A percentile compares a stretch with the other conserved stretches of the same genome.
Conservation (phyloP, 108 stramenopile species). For the Cyclostephanos tholiformis region DNA sequence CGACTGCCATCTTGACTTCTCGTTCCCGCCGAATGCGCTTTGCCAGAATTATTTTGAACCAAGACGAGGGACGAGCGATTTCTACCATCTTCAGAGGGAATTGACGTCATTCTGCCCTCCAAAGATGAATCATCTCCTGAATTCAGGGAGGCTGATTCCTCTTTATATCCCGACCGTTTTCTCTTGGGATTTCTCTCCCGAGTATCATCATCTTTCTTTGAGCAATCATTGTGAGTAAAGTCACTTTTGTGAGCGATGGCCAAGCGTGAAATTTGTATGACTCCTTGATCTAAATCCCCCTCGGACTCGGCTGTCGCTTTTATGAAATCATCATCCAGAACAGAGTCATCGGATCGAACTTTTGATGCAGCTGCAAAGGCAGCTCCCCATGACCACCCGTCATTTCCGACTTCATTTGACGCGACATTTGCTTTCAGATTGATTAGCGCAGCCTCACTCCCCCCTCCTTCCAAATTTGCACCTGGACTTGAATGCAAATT, state of each 20-base stretch:
- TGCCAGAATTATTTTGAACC: slow-evolving; percentile 49
- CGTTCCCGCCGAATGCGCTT: slow-evolving; percentile 59
- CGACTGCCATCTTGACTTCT: slow-evolving; percentile 50
- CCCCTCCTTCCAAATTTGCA: neutral
- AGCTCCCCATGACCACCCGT: slow-evolving; percentile 45
- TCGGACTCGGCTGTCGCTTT: slow-evolving; percentile 9
- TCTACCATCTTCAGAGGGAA: slow-evolving; percentile 26
- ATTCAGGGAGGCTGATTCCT: slow-evolving; percentile 1
- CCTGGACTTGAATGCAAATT: neutral
- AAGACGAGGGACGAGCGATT: slow-evolving; percentile 43
- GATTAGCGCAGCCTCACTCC: neutral
- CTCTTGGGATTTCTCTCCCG: slow-evolving; percentile 13
- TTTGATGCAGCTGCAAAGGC: slow-evolving; percentile 49
- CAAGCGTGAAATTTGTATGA: slow-evolving; percentile 20
- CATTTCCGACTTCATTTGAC: neutral
- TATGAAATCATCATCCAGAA: slow-evolving; percentile 53
- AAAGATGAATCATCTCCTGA: slow-evolving; percentile 30
- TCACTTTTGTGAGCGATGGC: slow-evolving; percentile 21
- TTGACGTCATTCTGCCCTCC: slow-evolving; percentile 57
- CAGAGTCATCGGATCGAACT: slow-evolving; percentile 37
- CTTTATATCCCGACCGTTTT: slow-evolving; percentile 14
- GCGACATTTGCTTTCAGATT: neutral
- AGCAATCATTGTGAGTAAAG: slow-evolving; percentile 4
- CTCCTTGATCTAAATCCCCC: neutral
- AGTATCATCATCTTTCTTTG: slow-evolving; percentile 8